These are phyloP conservation scores for Teratosphaeria epicoccoides DNA, from an alignment of 2,329 filamentous ascomycete species.

Conservation along the genomic window DNA sequence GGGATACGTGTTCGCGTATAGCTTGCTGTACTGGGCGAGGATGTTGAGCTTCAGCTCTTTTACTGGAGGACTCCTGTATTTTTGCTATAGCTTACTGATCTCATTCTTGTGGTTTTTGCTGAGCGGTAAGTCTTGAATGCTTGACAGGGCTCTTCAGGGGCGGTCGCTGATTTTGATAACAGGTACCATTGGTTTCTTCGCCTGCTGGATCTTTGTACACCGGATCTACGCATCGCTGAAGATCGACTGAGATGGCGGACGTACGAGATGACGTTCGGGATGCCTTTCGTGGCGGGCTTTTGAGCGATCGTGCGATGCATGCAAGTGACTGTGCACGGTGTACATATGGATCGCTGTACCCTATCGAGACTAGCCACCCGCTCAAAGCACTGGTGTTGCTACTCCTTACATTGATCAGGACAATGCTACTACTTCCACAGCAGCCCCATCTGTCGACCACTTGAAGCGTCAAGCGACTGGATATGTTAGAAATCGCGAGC, in stretches of 20 bases:
- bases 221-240: constrained; percentile 98
- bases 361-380: not conserved
- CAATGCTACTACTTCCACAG: too few relatives aligned
- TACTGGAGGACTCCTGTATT: constrained; percentile 78
- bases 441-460: too few relatives aligned
- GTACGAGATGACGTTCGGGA: too few relatives aligned
- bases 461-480: too few relatives aligned
- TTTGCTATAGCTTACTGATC: constrained; percentile 84
- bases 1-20: constrained; percentile 83
- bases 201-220: constrained; percentile 86
- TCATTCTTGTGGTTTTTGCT: constrained; percentile 88
- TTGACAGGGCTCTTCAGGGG: not conserved
- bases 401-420: too few relatives aligned
- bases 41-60: constrained; percentile 77
- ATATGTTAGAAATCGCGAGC: too few relatives aligned
- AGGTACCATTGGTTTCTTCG: constrained; percentile 94
- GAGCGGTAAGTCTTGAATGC: constrained; percentile 58
- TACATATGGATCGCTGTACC: not conserved
- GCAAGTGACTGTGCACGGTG: not conserved
- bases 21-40: constrained; percentile 80
- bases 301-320: not conserved
- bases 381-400: not conserved
- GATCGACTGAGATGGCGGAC: constrained; percentile 56
- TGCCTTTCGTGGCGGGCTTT: too few relatives aligned
- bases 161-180: constrained; percentile 3